These are phyloP conservation scores for Candida neerlandica DNA, from an alignment of 1,139 yeast species.

Conservation along the genomic window DNA sequence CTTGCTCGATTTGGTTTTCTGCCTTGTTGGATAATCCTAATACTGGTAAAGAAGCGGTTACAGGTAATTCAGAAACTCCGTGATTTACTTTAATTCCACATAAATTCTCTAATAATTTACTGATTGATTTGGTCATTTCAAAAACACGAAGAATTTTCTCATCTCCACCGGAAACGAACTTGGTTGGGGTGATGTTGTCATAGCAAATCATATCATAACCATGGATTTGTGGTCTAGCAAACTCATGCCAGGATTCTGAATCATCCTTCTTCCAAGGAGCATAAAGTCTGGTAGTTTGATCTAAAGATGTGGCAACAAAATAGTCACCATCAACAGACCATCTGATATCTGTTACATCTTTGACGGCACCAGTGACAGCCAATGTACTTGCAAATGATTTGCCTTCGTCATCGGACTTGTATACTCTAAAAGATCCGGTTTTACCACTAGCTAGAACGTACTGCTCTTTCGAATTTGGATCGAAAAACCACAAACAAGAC, in stretches of 20 bases:
- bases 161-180: constrained; percentile 93
- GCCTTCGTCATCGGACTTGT: constrained; percentile 47
- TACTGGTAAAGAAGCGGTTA: constrained; percentile 89
- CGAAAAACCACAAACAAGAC: constrained; percentile 79
- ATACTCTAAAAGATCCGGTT: constrained; percentile 89
- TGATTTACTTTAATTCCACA: constrained; percentile 45
- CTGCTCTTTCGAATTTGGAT: constrained; percentile 36
- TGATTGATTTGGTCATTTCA: constrained; percentile 84
- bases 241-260: constrained; percentile 74
- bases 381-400: constrained; percentile 54
- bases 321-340: constrained; percentile 78
- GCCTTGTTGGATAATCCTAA: constrained; percentile 94
- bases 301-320: constrained; percentile 75
- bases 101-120: constrained; percentile 57
- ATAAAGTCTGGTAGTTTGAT: constrained; percentile 88
- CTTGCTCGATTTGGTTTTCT: constrained; percentile 50
- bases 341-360: constrained; percentile 72
- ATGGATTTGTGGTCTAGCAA: constrained; percentile 96
- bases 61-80: constrained; percentile 48
- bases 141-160: constrained; percentile 91
- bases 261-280: constrained; percentile 58
- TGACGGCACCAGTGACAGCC: constrained; percentile 77
- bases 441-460: constrained; percentile 79
- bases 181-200: constrained; percentile 58
- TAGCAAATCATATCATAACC: constrained; percentile 95